Evolutionary conservation across 2,329 filamentous ascomycete species (phyloP), one percentile per base, ranked within the genome.

Genomic region (Colletotrichum gloeosporioides): DNA sequence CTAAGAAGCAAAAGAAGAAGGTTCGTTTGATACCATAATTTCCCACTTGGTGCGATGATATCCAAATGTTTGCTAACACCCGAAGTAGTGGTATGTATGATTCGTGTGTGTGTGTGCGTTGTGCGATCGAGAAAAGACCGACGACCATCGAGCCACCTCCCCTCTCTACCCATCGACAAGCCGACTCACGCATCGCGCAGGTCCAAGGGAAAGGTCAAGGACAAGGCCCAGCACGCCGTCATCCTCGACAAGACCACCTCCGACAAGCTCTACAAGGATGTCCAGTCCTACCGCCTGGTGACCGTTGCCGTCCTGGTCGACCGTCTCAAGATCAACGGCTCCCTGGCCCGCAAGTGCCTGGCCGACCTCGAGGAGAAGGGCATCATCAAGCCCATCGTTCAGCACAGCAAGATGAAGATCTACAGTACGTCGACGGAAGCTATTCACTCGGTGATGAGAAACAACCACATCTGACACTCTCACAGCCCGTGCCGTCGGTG

Each of bases 211-310:
- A 91, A 88, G 96, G 97, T 99, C 92, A 99, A 99, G 97, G 97
- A 99, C 93, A 99, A 99, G 96, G 96, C 97, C 90, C 95, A 99
- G 89, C 97, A 99, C 93, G 95, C 95, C 89, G 97, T 99, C 89
- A 92, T 99, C 87, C 95, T 99, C 90, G 97, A 99, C 92, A 99
- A 99, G 94, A 87, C 91, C 90, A 98, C 94, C 86, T 95, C 94
- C 82, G 97, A 99, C 90, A 98, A 98, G 92, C 96, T 99, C 89
- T 95, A 98, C 93, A 99, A 99, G 93, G 97, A 99, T 93, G 98
- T 99, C 85, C 97, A 99, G 90, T 98, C 97, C 80, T 99, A 99
- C 95, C 96, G 97, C 87, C 96, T 99, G 88, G 96, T 99, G 90
- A 99, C 97, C 87, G 95, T 99, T 85, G 96, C 97, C 85, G 96